Conservation (phyloP, 345 rosid species). For the Sisymbrium altissimum region DNA sequence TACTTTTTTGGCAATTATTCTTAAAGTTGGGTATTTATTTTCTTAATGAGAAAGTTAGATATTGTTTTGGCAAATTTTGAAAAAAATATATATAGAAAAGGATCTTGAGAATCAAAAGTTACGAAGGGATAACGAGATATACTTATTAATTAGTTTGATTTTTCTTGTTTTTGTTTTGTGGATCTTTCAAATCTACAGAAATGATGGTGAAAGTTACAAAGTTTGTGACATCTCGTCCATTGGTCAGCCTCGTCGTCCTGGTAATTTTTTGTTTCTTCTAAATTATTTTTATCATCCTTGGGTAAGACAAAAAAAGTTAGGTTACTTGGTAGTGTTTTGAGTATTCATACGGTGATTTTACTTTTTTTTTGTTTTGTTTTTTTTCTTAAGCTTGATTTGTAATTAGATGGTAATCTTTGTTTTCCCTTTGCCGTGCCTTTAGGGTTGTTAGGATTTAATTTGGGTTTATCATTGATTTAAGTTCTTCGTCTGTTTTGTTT, state of each 20-base stretch:
- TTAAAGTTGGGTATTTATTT: background rate
- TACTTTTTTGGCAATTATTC: background rate
- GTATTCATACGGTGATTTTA: background rate
- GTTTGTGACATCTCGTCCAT: conserved; percentile 13
- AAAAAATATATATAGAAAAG: conserved; percentile 12
- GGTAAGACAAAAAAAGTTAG: background rate
- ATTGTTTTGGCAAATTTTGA: background rate
- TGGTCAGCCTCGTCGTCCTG: background rate
- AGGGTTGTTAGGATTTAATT: background rate
- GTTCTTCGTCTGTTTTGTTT: background rate
- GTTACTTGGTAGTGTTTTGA: background rate
- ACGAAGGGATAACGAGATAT: background rate
- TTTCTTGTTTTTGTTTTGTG: background rate
- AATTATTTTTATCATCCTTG: background rate
- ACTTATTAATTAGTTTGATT: conserved; percentile 1
- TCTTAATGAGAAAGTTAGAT: background rate
- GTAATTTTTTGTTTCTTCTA: background rate
- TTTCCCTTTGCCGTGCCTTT: background rate
- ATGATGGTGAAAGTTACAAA: conserved; percentile 8
- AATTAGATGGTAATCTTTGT: background rate
- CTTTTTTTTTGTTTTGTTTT: background rate
- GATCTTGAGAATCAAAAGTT: conserved; percentile 1
- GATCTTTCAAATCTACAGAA: background rate
- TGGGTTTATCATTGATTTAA: no score
- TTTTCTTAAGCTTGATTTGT: background rate